Base-by-base conservation (phyloP, 148 eudicot species). In the Beta vulgaris region DNA sequence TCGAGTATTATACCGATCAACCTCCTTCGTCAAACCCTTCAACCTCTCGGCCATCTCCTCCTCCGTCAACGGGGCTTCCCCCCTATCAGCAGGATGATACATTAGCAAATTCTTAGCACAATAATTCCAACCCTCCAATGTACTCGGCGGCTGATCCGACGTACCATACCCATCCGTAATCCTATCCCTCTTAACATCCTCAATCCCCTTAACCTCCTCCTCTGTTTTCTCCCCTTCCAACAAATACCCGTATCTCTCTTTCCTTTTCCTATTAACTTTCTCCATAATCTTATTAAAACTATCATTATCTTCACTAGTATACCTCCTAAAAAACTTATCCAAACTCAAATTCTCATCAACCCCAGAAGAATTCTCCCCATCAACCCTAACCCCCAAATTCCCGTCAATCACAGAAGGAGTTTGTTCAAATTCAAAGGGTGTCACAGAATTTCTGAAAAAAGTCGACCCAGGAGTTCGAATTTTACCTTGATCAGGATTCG, bases 121-220 rank as follows among this genome's bases (percentile, higher is more conserved):
- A 63, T 88, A 94, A 35, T 90, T 87, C 93, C 97, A 91, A 28
- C 97, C 90, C 34, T 88, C 90, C 71, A 93, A 84, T 0, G 91
- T 91, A 82, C 86, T 83, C 23, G 76, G 65, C 0, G 98, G 98
- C 88, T 94, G 96, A 81, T 85, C 84, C 1, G 96, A 88, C 18
- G 95, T 88, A 57, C 98, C 98, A 39, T 85, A 94, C n/a, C 98
- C 98, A 71, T 94, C 98, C 0, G 98, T 94, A 73, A 88, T 83
- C 32, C 84, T 77, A 74, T 90, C 93, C 76, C 86, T 82, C 79
- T 87, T 88, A 19, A 43, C 89, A 78, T 90, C 92, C 85, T 87
- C 98, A 59, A 91, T 82, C 80, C 76, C 73, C 49, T 59, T 55
- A 29, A 68, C 83, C 19, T 70, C 89, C 12, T 79, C 87, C 67